Base-by-base conservation (phyloP, 148 eudicot genomes). In the Beta vulgaris region DNA sequence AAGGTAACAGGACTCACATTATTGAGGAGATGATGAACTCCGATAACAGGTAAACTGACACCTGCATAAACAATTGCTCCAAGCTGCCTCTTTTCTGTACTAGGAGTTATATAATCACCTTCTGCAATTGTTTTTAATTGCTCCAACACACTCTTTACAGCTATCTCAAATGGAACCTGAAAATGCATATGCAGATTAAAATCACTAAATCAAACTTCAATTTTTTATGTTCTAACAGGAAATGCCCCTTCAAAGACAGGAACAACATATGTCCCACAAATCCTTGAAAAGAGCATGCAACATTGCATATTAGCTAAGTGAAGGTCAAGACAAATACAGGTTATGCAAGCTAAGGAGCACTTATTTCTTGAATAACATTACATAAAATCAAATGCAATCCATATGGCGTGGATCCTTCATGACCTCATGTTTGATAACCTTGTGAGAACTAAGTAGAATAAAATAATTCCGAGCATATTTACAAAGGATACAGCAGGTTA, bases 161-260 rank as follows among this genome's bases (percentile, higher is more conserved):
- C 87, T 72, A 37, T 77, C 78, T 89, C 91, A 82, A 95, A 95
- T n/a, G 97, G 96, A 62, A 95, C 91, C 98, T 92, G 89, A 28
- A 81, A 78, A 72, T n/a, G n/a, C n/a, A n/a, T n/a, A 73, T 43
- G 49, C 53, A 76, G 68, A 74, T 44, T 23, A 28, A 73, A 3
- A 43, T 60, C 8, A 46, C 69, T 2, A 39, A 32, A 64, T 36
- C 19, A 36, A 4, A 16, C 23, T 21, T 36, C 0, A 0, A 1
- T 31, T 60, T 7, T 36, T 21, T 64, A 0, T 10, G 19, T 25
- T 43, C 1, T 19, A 63, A 18, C n/a, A 34, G 63, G 35, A 34
- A 32, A 1, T 18, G 23, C 15, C 1, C 21, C 4, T 48, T 19
- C 19, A 53, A 53, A 53, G 58, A 53, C 19, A 53, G 26, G 21